phyloP scores from a whole-genome alignment of 495 filamentous ascomycete species.

The Melanomma pulvis-pyrius region DNA sequence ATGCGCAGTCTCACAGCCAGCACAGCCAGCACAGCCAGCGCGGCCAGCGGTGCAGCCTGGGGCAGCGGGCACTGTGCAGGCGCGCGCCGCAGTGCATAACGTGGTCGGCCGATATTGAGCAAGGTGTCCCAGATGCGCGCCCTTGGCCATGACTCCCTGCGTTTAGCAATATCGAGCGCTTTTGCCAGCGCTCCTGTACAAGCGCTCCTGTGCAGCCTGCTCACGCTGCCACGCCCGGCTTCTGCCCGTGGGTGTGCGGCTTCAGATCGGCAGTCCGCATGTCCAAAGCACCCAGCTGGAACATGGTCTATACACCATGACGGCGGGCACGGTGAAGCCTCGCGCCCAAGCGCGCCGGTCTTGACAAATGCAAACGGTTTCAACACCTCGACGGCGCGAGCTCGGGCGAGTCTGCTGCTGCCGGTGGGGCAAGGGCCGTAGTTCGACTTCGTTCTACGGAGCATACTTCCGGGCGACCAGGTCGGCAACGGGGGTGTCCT shows the following conservation, averaged over 20 bases:
- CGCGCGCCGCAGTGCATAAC: constrained; percentile 11
- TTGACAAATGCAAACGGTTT: constrained; percentile 22
- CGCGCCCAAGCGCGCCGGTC: neutral
- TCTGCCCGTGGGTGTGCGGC: neutral
- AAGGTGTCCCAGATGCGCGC: constrained; percentile 11
- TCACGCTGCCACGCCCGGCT: neutral
- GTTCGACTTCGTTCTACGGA: too few relatives aligned
- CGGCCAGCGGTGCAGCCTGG: neutral
- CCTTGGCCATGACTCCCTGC: constrained; percentile 2
- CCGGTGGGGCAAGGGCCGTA: too few relatives aligned
- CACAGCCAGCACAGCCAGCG: neutral
- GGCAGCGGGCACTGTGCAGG: neutral
- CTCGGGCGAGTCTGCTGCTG: neutral
- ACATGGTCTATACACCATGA: neutral
- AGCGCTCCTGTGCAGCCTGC: neutral
- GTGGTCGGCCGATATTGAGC: constrained; percentile 9
- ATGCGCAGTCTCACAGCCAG: neutral
- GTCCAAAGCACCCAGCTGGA: constrained; percentile 2
- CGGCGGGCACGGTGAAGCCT: neutral
- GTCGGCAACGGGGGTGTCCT: neutral
- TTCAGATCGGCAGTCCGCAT: constrained; percentile 7
- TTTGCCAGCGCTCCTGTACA: neutral
- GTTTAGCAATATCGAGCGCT: neutral
- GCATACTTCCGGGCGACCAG: too few relatives aligned
- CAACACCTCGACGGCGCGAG: neutral